These are phyloP conservation scores for Fusarium longipes DNA, from an alignment of 2,329 filamentous ascomycete genomes.

Conservation along the genomic window DNA sequence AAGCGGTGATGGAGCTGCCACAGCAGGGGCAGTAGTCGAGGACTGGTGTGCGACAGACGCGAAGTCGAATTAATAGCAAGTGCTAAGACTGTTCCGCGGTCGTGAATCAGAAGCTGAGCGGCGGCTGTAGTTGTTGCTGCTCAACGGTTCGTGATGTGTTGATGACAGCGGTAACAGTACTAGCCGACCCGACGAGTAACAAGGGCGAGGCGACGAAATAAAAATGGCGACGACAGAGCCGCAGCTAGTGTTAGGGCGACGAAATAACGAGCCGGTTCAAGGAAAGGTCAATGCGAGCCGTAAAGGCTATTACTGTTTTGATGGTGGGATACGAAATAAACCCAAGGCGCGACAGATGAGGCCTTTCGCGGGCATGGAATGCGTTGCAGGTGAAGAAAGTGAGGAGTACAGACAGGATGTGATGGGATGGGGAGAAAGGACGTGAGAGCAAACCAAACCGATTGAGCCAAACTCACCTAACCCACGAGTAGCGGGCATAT, in stretches of 20 bases:
- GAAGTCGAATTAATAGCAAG: slow-evolving; percentile 17
- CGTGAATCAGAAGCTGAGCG: slow-evolving; percentile 33
- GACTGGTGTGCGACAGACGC: slow-evolving; percentile 32
- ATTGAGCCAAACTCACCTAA: slow-evolving; percentile 55
- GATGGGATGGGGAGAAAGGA: slow-evolving; percentile 53
- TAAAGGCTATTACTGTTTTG: slow-evolving; percentile 13
- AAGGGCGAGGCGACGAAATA: slow-evolving; percentile 17
- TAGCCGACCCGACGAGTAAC: slow-evolving; percentile 16
- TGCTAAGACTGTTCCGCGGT: slow-evolving; percentile 3
- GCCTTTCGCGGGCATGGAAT: slow-evolving; percentile 49
- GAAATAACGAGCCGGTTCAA: slow-evolving; percentile 19
- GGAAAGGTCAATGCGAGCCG: slow-evolving; percentile 26
- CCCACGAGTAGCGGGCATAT: slow-evolving; percentile 50
- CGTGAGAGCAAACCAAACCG: slow-evolving; percentile 50
- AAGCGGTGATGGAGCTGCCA: slow-evolving; percentile 27
- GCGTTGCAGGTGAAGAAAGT: slow-evolving; percentile 52
- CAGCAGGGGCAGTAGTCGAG: slow-evolving; percentile 30
- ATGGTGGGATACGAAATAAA: slow-evolving; percentile 18
- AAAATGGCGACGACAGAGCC: slow-evolving; percentile 29
- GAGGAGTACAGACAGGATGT: slow-evolving; percentile 49
- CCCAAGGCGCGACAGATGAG: slow-evolving; percentile 45
- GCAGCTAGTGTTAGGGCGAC: slow-evolving; percentile 14
- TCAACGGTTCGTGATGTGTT: slow-evolving; percentile 31
- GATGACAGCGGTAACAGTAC: slow-evolving; percentile 20
- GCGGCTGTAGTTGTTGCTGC: slow-evolving; percentile 1